phyloP scores from a whole-genome alignment of 2,329 filamentous ascomycete genomes.

The Colletotrichum camelliae region DNA sequence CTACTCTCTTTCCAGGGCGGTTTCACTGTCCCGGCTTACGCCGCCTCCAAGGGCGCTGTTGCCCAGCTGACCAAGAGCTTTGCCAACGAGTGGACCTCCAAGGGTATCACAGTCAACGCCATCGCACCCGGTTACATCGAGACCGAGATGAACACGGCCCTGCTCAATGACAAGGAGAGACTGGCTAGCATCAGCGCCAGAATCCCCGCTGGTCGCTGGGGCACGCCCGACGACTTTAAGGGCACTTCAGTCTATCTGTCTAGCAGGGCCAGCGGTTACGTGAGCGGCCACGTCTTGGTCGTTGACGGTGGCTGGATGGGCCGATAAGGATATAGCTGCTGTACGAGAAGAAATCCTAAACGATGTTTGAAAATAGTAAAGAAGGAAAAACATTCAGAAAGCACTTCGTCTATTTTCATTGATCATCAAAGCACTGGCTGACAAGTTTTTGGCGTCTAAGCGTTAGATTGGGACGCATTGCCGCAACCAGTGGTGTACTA shows the following conservation, averaged over 20 bases:
- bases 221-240: conserved; percentile 85
- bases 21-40: conserved; percentile 86
- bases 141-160: conserved; percentile 91
- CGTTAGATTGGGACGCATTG: neutral
- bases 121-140: conserved; percentile 90
- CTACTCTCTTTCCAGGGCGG: conserved; percentile 87
- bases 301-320: conserved; percentile 97
- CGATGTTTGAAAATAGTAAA: neutral
- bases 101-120: conserved; percentile 84
- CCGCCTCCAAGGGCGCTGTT: conserved; percentile 84
- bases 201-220: conserved; percentile 88
- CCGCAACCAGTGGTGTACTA: neutral
- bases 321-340: conserved; percentile 53
- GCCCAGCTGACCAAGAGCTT: conserved; percentile 85
- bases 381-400: neutral
- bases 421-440: neutral
- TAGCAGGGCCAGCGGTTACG: conserved; percentile 77
- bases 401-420: too few relatives aligned
- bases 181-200: conserved; percentile 76
- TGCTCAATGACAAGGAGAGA: conserved; percentile 75
- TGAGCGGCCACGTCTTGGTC: conserved; percentile 80
- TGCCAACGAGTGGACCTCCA: conserved; percentile 83
- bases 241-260: conserved; percentile 80
- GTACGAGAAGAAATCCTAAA: neutral
- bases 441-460: neutral